Conservation (phyloP, 345 rosid genomes). For the Eutrema yunnanense region DNA sequence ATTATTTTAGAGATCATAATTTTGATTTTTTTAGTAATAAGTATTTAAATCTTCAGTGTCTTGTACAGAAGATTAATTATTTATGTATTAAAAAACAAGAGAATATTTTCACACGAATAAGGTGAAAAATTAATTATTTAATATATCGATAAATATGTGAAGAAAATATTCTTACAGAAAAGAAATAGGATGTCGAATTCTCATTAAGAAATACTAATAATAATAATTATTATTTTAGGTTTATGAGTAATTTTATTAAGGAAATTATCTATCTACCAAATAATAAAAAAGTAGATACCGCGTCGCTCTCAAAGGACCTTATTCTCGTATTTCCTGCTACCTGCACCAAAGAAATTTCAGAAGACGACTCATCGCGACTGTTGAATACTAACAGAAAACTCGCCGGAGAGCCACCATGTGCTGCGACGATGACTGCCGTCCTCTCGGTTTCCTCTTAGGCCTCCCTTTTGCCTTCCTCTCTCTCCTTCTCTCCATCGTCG, state of each 20-base stretch:
- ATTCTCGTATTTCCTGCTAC: not conserved
- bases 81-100: not conserved
- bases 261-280: not conserved
- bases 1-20: no score
- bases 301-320: not conserved
- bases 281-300: not conserved
- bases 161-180: not conserved
- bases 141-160: not conserved
- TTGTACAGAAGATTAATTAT: no score
- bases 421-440: slow-evolving; percentile 70
- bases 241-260: not conserved
- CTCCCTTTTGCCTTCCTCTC: slow-evolving; percentile 84
- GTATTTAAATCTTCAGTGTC: no score
- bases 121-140: not conserved
- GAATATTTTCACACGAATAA: not conserved
- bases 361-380: not conserved
- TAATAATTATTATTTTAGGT: no score
- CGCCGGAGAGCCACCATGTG: slow-evolving; percentile 41
- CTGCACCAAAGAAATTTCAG: not conserved
- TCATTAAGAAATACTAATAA: no score
- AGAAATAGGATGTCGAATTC: not conserved
- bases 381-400: not conserved
- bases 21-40: no score
- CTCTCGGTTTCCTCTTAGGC: slow-evolving; percentile 80
- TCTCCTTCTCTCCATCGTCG: slow-evolving; percentile 66